Base-by-base conservation (phyloP, 257 asterid species). In the Ilex asprella region DNA sequence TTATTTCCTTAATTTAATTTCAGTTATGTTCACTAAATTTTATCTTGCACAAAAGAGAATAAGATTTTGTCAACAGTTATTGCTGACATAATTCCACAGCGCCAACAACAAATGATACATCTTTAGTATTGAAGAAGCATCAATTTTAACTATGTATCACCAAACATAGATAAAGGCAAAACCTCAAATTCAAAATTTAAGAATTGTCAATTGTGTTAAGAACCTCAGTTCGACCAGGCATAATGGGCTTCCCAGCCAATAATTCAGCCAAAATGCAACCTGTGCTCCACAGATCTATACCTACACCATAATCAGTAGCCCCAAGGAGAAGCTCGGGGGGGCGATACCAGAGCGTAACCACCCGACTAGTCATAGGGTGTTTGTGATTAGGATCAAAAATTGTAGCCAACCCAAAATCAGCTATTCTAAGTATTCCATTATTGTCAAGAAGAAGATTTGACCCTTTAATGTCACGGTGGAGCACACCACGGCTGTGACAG, bases 161-260 rank as follows among this genome's bases (percentile, higher is more conserved):
- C 54, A 12, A 4, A 3, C 6, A 6, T 15, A 49, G 16, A 49
- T 8, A 35, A 35, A 0, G 41, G 27, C 27, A 21, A 35, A 35
- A 12, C 54, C 16, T 49, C 54, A 49, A 49, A 3, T 49, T 49
- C 54, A 49, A 49, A 2, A 4, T 49, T 4, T 15, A 49, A 49
- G 3, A 35, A 35, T 4, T 12, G 30, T 15, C 0, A 35, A 35
- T 4, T 12, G 30, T 15, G 57, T 6, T n/a, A 21, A 53, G 16
- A 79, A 88, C 98, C 96, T 91, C 98, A 3, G 98, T 91, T 30
- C 95, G 79, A 58, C 98, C 98, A 31, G 98, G 93, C 98, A 91
- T 91, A 44, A 91, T 88, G 12, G 98, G 98, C 77, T 91, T 91
- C 71, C 96, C 94, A 47, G 94, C 89, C 75, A 91, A 84, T 39